Evolutionary conservation across 2,329 filamentous ascomycete genomes (phyloP), one percentile per base, ranked within the genome.

Genomic region (Hansfordia pulvinata): DNA sequence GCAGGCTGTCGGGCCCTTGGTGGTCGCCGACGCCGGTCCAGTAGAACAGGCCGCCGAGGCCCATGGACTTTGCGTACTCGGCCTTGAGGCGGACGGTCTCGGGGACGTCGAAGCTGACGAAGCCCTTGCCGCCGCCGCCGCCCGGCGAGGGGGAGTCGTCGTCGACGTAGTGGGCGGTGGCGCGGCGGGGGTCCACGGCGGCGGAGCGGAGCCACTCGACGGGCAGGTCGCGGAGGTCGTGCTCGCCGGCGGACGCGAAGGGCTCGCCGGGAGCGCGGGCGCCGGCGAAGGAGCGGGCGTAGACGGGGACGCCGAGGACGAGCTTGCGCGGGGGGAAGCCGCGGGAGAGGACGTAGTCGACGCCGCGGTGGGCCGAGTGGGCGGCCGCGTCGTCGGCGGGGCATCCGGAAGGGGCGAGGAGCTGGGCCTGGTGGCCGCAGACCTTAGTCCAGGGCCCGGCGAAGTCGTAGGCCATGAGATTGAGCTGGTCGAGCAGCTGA

Each of bases 391-490:
- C 23, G 10, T 28, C 17, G 10, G 33, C 20, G 10, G 35, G 30
- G 13, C 39, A 30, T 1, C 37, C 33, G 3, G 35, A 40, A 2
- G 60, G 60, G 0, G 61, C 52, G 27, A 62, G 60, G 0, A 80
- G 61, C 40, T 76, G 71, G 2, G 74, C 68, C 19, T 79, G 74
- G 41, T 79, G 71, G 9, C 73, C 75, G 8, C 62, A 65, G 17
- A 65, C 60, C 13, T 56, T 46, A 2, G 61, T 63, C 75, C 74
- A 79, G 6, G 69, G 60, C 0, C 75, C 75, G 0, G 64, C 60
- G 37, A 77, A 77, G 44, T 80, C 75, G 42, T 80, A 80, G 9
- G 64, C 60, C 76, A 80, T 80, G 23, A 80, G 54, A 40, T 79
- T 77, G 33, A 79, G 52, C 39, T 67, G 56, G 43, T 79, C 71